Conservation (phyloP, 108 stramenopile species). For the Fistulifera solaris region DNA sequence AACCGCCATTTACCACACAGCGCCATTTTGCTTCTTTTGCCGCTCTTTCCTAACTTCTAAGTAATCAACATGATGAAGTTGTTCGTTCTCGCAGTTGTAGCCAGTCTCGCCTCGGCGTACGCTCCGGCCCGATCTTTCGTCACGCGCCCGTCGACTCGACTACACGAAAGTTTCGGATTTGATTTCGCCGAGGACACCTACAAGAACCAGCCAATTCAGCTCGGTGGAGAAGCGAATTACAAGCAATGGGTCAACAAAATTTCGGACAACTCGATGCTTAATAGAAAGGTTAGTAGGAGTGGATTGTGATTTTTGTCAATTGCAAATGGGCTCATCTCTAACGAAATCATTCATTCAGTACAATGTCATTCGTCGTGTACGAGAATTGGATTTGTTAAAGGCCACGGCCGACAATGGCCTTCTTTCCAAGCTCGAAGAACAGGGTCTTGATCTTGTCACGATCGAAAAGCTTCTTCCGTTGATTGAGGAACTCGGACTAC, state of each 20-base stretch:
- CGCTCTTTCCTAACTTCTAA: too few species aligned
- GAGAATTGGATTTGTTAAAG: constrained; percentile 72
- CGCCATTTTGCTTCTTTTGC: too few species aligned
- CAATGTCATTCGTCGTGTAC: constrained; percentile 70
- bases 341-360: constrained; percentile 31
- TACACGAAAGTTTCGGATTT: constrained; percentile 69
- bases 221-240: constrained; percentile 79
- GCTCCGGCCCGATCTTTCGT: constrained; percentile 7
- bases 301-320: background rate
- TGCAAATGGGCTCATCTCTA: background rate
- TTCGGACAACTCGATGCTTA: constrained; percentile 66
- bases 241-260: constrained; percentile 73
- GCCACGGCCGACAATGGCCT: constrained; percentile 71
- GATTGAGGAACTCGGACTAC: constrained; percentile 53
- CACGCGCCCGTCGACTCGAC: constrained; percentile 20
- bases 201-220: constrained; percentile 59
- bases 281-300: constrained; percentile 56
- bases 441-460: constrained; percentile 68
- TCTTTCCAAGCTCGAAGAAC: constrained; percentile 69
- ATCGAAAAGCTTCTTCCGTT: constrained; percentile 65
- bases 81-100: constrained; percentile 16
- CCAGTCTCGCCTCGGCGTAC: constrained; percentile 21
- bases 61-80: constrained; percentile 13
- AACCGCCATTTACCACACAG: too few species aligned
- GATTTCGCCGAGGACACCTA: constrained; percentile 73